Percentiles rank a stretch among this genome's conserved stretches.
These are phyloP conservation scores for Thelephora terrestris DNA, from an alignment of 1,284 basidiomycete genomes.

Conservation along the genomic window DNA sequence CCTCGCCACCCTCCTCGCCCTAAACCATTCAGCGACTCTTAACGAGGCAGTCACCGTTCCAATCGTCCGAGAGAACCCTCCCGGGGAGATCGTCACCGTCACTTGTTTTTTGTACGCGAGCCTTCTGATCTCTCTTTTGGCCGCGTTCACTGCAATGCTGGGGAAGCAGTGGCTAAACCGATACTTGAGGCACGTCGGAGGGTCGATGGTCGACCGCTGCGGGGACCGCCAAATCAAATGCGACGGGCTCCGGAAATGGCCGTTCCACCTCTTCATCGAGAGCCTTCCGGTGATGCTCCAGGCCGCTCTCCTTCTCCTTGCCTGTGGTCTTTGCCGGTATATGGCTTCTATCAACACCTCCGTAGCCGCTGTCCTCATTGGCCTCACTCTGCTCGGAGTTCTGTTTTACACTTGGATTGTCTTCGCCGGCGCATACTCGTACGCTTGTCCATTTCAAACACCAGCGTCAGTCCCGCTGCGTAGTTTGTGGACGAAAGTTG, in stretches of 20 bases:
- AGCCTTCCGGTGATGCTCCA: background rate
- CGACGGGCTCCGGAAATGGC: slow-evolving; percentile 1
- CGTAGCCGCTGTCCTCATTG: background rate
- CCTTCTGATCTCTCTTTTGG: background rate
- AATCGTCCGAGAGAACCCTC: background rate
- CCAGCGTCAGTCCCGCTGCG: too few species aligned
- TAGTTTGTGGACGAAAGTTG: too few species aligned
- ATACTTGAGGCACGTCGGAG: background rate
- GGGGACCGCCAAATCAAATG: background rate
- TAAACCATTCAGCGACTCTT: background rate
- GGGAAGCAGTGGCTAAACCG: background rate
- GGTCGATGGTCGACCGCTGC: background rate
- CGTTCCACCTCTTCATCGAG: background rate
- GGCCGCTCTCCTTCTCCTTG: slow-evolving; percentile 1
- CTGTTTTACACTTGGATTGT: background rate
- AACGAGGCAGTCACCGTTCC: background rate
- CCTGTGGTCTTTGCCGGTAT: background rate
- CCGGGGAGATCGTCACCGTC: background rate
- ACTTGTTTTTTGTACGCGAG: background rate
- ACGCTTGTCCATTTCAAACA: slow-evolving; percentile 1
- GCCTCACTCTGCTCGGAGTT: background rate
- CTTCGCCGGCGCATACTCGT: background rate
- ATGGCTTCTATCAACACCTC: background rate
- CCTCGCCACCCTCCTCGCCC: too few species aligned
- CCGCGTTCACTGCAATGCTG: too few species aligned